phyloP scores from a whole-genome alignment of 768 basidiomycete species.

The Lactifluus pinguis region DNA sequence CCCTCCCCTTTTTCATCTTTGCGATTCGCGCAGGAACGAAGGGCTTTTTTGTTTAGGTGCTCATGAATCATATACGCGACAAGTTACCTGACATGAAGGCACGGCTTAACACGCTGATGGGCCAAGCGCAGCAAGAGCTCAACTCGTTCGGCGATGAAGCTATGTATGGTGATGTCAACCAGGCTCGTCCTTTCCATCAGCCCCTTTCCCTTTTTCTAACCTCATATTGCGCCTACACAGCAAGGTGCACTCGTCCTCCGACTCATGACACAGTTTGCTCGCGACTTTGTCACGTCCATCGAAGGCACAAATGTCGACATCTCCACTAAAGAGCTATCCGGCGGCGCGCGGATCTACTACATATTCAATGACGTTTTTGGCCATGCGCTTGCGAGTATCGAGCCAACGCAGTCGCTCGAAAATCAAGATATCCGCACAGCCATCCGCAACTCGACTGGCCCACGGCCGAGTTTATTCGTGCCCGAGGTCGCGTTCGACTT shows the following conservation, averaged over 20 bases:
- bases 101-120: conserved; percentile 93
- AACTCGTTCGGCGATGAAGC: conserved; percentile 94
- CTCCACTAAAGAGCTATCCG: conserved; percentile 96
- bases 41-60: conserved; percentile 40
- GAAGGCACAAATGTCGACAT: conserved; percentile 95
- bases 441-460: conserved; percentile 96
- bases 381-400: conserved; percentile 78
- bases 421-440: conserved; percentile 95
- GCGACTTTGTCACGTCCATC: conserved; percentile 94
- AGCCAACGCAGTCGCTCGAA: conserved; percentile 85
- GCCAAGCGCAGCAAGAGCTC: conserved; percentile 97
- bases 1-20: not conserved
- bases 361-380: conserved; percentile 99
- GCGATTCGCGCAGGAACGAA: not conserved
- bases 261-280: conserved; percentile 97
- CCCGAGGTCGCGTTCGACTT: conserved; percentile 96
- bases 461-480: conserved; percentile 90
- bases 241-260: conserved; percentile 87
- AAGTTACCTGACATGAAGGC: conserved; percentile 99
- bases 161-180: conserved; percentile 84
- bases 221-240: conserved; percentile 27
- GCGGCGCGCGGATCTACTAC: conserved; percentile 97
- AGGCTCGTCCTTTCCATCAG: conserved; percentile 31
- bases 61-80: conserved; percentile 96
- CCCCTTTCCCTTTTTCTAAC: not conserved